phyloP scores from a whole-genome alignment of 768 basidiomycete genomes.

The Russula virescens region DNA sequence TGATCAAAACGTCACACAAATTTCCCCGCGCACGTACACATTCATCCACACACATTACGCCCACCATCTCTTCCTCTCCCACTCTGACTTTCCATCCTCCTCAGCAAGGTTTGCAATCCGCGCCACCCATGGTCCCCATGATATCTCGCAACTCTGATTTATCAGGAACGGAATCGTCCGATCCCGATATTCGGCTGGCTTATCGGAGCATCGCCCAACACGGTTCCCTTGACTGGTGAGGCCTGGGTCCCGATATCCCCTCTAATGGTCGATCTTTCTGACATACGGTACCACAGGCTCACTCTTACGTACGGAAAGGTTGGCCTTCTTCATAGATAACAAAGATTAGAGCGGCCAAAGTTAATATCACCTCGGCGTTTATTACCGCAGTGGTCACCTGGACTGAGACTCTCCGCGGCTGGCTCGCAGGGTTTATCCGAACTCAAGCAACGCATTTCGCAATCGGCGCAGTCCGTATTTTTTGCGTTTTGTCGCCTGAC shows the following conservation, averaged over 20 bases:
- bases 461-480: constrained; percentile 13
- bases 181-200: constrained; percentile 18
- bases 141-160: constrained; percentile 1
- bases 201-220: constrained; percentile 16
- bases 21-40: too few relatives aligned
- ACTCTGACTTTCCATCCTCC: not conserved
- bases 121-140: constrained; percentile 10
- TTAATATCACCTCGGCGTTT: not conserved
- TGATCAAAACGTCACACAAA: too few relatives aligned
- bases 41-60: not conserved
- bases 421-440: constrained; percentile 22
- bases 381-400: constrained; percentile 17
- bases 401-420: constrained; percentile 18
- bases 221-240: constrained; percentile 21
- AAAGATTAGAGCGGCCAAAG: not conserved
- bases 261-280: not conserved
- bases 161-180: constrained; percentile 1
- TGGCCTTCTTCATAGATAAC: not conserved
- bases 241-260: not conserved
- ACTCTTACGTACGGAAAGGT: constrained; percentile 21
- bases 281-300: constrained; percentile 6
- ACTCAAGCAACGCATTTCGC: constrained; percentile 6
- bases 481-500: constrained; percentile 17
- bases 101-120: not conserved
- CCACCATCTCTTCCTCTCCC: not conserved